These are phyloP conservation scores for Parsonsia alboflavescens DNA, from an alignment of 257 asterid genomes.

Conservation along the genomic window DNA sequence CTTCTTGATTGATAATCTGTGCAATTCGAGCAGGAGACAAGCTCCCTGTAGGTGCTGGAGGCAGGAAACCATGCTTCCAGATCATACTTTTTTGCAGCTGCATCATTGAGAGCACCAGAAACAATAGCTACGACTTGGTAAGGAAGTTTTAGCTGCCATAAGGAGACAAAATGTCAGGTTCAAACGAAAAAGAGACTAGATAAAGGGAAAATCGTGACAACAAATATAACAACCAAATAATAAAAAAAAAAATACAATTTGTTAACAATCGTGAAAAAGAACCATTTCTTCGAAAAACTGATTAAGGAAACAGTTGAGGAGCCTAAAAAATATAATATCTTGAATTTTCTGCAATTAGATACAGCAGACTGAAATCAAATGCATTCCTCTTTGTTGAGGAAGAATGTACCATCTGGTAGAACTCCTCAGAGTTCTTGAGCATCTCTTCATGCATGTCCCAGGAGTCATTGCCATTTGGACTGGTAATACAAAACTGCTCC, in stretches of 20 bases:
- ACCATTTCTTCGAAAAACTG: not conserved
- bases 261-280: not conserved
- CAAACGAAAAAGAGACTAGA: not conserved
- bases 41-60: slow-evolving; percentile 74
- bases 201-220: not conserved
- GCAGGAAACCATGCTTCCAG: slow-evolving; percentile 98
- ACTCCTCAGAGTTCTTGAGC: slow-evolving; percentile 86
- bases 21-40: slow-evolving; percentile 97
- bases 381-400: not conserved
- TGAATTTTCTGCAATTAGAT: not conserved
- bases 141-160: slow-evolving; percentile 78
- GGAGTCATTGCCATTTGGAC: slow-evolving; percentile 75
- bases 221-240: not conserved
- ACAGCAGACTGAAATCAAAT: not conserved
- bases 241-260: not conserved
- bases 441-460: slow-evolving; percentile 98
- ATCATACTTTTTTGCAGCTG: slow-evolving; percentile 96
- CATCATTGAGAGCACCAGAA: slow-evolving; percentile 92
- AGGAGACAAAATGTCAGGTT: not conserved
- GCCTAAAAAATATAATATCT: not conserved
- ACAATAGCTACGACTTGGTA: slow-evolving; percentile 81
- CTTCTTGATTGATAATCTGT: slow-evolving; percentile 87
- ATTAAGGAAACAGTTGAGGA: not conserved
- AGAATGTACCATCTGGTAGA: slow-evolving; percentile 64
- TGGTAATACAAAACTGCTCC: slow-evolving; percentile 86